These are phyloP conservation scores for Castanospermum australe DNA, from an alignment of 306 rosid genomes.

Conservation along the genomic window DNA sequence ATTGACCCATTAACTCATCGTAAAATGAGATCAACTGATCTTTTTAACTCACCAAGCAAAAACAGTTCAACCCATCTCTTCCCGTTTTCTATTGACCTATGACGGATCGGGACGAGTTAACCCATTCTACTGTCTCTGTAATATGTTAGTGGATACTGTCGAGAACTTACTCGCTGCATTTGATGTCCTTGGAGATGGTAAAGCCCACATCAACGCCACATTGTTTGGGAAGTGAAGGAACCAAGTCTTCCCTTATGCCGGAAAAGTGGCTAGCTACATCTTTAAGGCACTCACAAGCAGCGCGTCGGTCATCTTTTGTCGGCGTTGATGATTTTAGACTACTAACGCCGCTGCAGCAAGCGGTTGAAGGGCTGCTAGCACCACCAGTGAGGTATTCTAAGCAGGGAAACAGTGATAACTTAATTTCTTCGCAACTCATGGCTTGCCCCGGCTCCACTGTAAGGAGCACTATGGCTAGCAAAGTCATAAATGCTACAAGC, in stretches of 20 bases:
- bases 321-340: neutral
- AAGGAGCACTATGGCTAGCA: neutral
- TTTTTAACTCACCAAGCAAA: no score
- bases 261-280: neutral
- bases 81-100: no score
- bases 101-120: no score
- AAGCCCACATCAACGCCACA: slow-evolving; percentile 20
- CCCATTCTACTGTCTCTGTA: no score
- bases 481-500: neutral
- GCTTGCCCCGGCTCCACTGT: neutral
- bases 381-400: neutral
- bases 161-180: slow-evolving; percentile 24
- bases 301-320: neutral
- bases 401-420: neutral
- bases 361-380: neutral
- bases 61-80: no score
- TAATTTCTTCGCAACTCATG: slow-evolving; percentile 8
- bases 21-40: no score
- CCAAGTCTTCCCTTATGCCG: neutral
- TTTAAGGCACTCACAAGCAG: slow-evolving; percentile 37
- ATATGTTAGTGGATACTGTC: neutral
- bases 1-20: no score
- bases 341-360: slow-evolving; percentile 19
- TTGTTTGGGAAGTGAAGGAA: slow-evolving; percentile 1
- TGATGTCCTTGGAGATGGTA: slow-evolving; percentile 3